A percentile compares a stretch with the other conserved stretches of the same genome.
Conservation (phyloP, 768 basidiomycete species). For the Boletus patriciae region DNA sequence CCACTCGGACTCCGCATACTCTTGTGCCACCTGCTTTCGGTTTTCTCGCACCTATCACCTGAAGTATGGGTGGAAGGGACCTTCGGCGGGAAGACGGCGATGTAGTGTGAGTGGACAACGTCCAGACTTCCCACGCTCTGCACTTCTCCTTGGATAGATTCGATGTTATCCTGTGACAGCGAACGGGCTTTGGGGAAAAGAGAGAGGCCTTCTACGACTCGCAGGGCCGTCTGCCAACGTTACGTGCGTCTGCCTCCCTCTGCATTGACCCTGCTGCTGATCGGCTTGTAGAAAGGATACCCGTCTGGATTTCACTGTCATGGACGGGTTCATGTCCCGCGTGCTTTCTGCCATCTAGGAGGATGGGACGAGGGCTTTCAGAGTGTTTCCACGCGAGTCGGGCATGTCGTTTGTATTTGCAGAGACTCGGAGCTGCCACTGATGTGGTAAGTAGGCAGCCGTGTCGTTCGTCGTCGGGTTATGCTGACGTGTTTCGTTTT, state of each 20-base stretch:
- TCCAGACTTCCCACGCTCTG: too few species aligned
- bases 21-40: too few species aligned
- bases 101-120: too few species aligned
- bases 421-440: conserved; percentile 73
- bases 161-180: conserved; percentile 81
- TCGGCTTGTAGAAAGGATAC: conserved; percentile 41
- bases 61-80: too few species aligned
- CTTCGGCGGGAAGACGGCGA: too few species aligned
- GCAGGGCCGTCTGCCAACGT: conserved; percentile 78
- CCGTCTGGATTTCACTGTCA: conserved; percentile 81
- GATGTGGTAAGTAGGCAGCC: conserved; percentile 67
- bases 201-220: conserved; percentile 97
- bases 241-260: conserved; percentile 46
- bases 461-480: neutral
- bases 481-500: conserved; percentile 1
- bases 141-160: conserved; percentile 90
- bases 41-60: too few species aligned
- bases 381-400: conserved; percentile 81
- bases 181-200: too few species aligned
- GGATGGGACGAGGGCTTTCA: conserved; percentile 77
- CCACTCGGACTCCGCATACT: too few species aligned
- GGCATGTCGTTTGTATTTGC: conserved; percentile 80
- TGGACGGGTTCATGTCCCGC: conserved; percentile 85
- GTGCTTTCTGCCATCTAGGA: conserved; percentile 63
- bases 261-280: neutral